Evolutionary conservation across 1,284 basidiomycete genomes (phyloP), one percentile per base, ranked within the genome.

Genomic region (Anthracocystis panici-leucophaei): DNA sequence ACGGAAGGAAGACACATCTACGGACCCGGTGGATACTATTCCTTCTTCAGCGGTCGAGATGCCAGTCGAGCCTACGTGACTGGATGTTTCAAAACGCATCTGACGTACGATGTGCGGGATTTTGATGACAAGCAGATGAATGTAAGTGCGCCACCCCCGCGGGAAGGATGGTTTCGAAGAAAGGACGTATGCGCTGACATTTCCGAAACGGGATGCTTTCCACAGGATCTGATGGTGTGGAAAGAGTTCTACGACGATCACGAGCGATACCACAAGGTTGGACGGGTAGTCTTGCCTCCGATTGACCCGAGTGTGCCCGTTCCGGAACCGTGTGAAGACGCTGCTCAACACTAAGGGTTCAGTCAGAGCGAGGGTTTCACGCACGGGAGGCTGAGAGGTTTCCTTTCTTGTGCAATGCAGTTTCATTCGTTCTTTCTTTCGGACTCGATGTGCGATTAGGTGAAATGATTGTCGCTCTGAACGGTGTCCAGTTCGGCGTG

Each of bases 1-100:
- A 90, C 91, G 38, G 86, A 87, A 46, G 90, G 90, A 77, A 89
- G 91, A 52, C 88, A 89, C 64, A 90, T 93, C n/a, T 98, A 98
- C 85, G 93, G 94, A 1, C 79, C 79, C 0, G 80, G 81, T 14
- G 80, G 82, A 16, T 66, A 70, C 31, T 85, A 85, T 50, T 58
- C 69, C 23, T 79, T 84, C 62, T 84, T 85, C 52, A 77, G 81
- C 29, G 83, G 83, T 10, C 65, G 57, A 25, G 83, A 85, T 41
- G 83, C 83, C 6, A 79, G 76, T 25, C 78, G 83, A 8, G 82
- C 83, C 11, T 85, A 79, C 50, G 78, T 83, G 31, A 85, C 83
- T 6, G 83, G 83, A 11, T 85, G 83, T 60, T 85, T 85, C 74
- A 52, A 78, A 41, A 77, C 74, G 51, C 82, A 84, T 44, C 57